A percentile compares a stretch with the other conserved stretches of the same genome.
Evolutionary conservation across 2,329 filamentous ascomycete genomes (phyloP).

Genomic region (Microascus cirrosus): DNA sequence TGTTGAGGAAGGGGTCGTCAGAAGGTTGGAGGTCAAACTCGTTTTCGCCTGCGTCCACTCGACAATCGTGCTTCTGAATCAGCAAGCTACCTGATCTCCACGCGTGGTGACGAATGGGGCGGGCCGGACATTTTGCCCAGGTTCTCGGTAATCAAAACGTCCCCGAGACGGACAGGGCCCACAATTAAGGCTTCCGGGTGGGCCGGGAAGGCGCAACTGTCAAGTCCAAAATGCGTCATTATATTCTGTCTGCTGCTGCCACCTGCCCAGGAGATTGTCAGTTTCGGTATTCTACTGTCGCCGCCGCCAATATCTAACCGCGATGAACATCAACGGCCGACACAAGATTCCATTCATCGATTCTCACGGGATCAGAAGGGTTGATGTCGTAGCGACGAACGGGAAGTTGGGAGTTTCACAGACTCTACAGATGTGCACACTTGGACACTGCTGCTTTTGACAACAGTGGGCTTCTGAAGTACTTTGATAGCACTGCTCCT

Average conservation of each 20-base stretch:
- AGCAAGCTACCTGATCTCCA: neutral
- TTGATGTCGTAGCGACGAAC: no score
- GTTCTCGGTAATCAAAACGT: neutral
- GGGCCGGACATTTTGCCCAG: neutral
- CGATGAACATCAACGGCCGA: no score
- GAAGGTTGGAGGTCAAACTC: no score
- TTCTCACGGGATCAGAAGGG: no score
- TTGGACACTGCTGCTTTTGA: conserved; percentile 39
- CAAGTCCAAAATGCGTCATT: neutral
- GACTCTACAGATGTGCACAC: conserved; percentile 2
- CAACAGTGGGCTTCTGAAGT: conserved; percentile 46
- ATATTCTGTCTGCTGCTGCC: neutral
- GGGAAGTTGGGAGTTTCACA: neutral
- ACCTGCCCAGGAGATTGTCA: no score
- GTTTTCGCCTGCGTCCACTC: no score
- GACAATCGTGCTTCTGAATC: no score
- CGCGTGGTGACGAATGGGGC: neutral
- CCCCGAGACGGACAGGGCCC: neutral
- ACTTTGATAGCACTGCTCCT: conserved; percentile 43
- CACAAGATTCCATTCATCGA: no score
- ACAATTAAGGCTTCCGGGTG: neutral
- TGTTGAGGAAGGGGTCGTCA: no score
- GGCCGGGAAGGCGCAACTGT: neutral
- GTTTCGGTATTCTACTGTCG: no score
- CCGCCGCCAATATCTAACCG: no score